Conservation (phyloP, 106 monocot genomes). For the Platanthera guangdongensis region DNA sequence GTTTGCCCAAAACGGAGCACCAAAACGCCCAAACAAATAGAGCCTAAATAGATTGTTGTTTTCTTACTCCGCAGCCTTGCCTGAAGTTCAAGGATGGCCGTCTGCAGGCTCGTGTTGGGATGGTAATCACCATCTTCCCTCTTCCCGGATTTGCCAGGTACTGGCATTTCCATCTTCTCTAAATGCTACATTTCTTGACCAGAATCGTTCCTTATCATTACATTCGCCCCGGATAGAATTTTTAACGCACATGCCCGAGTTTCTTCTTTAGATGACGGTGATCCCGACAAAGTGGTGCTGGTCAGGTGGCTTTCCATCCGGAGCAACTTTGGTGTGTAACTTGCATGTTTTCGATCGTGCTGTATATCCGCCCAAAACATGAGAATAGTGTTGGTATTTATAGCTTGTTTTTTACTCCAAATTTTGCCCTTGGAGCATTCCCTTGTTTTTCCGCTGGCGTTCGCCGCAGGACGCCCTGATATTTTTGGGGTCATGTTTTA, state of each 20-base stretch:
- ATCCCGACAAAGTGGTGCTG: background rate
- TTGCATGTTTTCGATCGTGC: background rate
- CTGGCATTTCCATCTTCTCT: background rate
- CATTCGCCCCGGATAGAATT: background rate
- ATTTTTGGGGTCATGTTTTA: too few relatives aligned
- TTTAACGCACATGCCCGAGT: background rate
- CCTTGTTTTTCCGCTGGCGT: background rate
- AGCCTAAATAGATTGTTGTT: background rate
- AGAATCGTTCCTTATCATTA: background rate
- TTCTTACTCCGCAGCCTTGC: background rate
- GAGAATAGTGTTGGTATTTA: conserved; percentile 7
- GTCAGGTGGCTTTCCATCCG: background rate
- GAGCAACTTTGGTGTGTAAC: background rate
- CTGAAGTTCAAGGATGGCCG: background rate
- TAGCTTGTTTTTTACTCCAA: background rate
- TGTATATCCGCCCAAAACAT: conserved; percentile 1
- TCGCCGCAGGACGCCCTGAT: background rate
- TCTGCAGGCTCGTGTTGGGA: background rate
- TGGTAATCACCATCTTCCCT: background rate
- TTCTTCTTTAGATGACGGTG: background rate
- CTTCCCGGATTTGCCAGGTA: background rate
- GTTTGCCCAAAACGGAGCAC: too few relatives aligned
- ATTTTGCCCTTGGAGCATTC: background rate
- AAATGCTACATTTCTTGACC: background rate
- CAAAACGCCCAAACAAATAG: too few relatives aligned